phyloP scores from a whole-genome alignment of 169 alveolate genomes.

The Gregarina niphandrodes region DNA sequence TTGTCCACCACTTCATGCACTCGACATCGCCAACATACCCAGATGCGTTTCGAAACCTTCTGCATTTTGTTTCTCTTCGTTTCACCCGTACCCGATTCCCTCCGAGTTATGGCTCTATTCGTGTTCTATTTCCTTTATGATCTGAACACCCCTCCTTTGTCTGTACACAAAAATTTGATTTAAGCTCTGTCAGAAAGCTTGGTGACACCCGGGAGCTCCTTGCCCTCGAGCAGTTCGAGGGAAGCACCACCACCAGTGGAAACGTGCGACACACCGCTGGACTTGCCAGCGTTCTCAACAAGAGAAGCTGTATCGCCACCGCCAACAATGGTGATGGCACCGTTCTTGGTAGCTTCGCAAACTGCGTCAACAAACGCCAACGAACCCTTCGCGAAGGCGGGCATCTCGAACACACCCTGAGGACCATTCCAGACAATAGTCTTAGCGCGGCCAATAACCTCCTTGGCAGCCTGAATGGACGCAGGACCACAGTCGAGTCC shows the following conservation, averaged over 20 bases:
- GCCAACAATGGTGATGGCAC: constrained; percentile 70
- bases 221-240: constrained; percentile 82
- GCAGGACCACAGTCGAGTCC: constrained; percentile 90
- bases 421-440: constrained; percentile 40
- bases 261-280: constrained; percentile 66
- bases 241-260: constrained; percentile 99
- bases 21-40: too few species aligned
- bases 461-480: constrained; percentile 33
- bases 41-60: too few species aligned
- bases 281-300: constrained; percentile 54
- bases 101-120: too few species aligned
- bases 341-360: constrained; percentile 60
- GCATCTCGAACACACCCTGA: constrained; percentile 37
- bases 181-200: constrained; percentile 51
- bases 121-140: too few species aligned
- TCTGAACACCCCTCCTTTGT: too few species aligned
- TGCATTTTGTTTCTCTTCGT: too few species aligned
- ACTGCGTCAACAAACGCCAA: constrained; percentile 26
- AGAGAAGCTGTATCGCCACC: constrained; percentile 89
- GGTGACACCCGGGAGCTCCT: constrained; percentile 68
- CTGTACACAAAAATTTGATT: too few species aligned
- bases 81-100: too few species aligned
- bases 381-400: constrained; percentile 19
- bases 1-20: too few species aligned
- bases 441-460: constrained; percentile 15